Conservation (phyloP, 2,329 filamentous ascomycete genomes). For the Fusarium torreyae region DNA sequence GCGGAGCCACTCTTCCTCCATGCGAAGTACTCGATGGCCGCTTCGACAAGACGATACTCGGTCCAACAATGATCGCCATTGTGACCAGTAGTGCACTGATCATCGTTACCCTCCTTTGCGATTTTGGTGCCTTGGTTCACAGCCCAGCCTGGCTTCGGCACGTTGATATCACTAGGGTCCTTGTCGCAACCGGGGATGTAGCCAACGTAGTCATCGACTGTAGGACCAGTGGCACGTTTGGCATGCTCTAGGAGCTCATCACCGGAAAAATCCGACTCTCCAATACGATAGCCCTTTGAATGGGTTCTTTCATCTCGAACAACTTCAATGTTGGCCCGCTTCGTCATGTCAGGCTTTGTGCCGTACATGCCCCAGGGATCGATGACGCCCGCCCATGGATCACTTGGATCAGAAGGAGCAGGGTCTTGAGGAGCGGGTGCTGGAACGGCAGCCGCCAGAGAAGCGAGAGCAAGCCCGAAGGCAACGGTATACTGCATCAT, state of each 20-base stretch:
- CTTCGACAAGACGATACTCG: constrained; percentile 1
- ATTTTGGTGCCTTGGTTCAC: neutral
- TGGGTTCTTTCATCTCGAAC: neutral
- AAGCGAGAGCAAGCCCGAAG: constrained; percentile 8
- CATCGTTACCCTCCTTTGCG: neutral
- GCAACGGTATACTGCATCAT: constrained; percentile 11
- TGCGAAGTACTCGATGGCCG: constrained; percentile 2
- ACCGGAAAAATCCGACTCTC: neutral
- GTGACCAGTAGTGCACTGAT: neutral
- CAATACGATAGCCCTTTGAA: neutral
- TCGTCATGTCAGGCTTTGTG: neutral
- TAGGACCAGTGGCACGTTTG: constrained; percentile 1
- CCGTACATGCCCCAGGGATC: constrained; percentile 7
- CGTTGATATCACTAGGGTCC: neutral
- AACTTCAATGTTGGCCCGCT: constrained; percentile 5
- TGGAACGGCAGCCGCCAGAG: constrained; percentile 8
- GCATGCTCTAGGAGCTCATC: constrained; percentile 6
- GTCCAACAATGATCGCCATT: neutral
- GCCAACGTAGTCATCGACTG: neutral
- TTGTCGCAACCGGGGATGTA: neutral
- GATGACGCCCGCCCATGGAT: constrained; percentile 1
- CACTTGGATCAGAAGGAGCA: neutral
- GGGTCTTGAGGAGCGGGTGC: constrained; percentile 1
- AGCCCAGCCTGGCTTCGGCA: neutral
- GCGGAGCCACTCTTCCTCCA: constrained; percentile 5